Conservation (phyloP, 257 asterid genomes). For the Solanum bulbocastanum region DNA sequence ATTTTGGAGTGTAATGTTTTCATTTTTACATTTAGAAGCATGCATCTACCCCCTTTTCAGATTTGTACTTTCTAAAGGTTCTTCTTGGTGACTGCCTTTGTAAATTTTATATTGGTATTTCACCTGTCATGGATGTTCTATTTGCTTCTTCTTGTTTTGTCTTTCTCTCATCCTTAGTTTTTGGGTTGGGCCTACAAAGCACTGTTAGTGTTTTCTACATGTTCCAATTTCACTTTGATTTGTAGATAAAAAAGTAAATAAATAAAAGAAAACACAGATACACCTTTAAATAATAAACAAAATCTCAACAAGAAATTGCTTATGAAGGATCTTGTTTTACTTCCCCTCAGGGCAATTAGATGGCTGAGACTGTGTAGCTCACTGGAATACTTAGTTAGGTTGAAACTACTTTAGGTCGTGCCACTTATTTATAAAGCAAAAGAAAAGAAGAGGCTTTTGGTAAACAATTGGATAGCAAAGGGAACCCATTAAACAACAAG, state of each 20-base stretch:
- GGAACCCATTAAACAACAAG: not conserved
- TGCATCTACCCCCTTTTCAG: not conserved
- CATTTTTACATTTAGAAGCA: not conserved
- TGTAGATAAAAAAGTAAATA: not conserved
- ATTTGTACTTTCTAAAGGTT: not conserved
- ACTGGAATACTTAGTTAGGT: not conserved
- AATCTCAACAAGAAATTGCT: not conserved
- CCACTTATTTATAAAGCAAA: not conserved
- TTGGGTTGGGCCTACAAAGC: not conserved
- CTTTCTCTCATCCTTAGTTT: not conserved
- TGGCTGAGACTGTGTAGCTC: not conserved
- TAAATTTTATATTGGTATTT: not conserved
- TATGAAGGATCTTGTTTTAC: not conserved
- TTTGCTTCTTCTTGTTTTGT: not conserved
- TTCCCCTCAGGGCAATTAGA: not conserved
- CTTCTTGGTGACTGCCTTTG: not conserved
- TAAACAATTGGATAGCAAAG: not conserved
- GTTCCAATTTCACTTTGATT: not conserved
- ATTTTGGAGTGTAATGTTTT: not conserved
- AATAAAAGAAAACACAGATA: not conserved
- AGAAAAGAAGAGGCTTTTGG: not conserved
- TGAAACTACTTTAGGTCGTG: not conserved
- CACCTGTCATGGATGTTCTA: not conserved
- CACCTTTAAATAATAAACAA: not conserved
- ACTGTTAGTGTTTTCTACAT: not conserved